Percentiles rank a stretch among this genome's conserved stretches.
These are phyloP conservation scores for Vishniacozyma victoriae DNA, from an alignment of 768 basidiomycete species.

Conservation along the genomic window DNA sequence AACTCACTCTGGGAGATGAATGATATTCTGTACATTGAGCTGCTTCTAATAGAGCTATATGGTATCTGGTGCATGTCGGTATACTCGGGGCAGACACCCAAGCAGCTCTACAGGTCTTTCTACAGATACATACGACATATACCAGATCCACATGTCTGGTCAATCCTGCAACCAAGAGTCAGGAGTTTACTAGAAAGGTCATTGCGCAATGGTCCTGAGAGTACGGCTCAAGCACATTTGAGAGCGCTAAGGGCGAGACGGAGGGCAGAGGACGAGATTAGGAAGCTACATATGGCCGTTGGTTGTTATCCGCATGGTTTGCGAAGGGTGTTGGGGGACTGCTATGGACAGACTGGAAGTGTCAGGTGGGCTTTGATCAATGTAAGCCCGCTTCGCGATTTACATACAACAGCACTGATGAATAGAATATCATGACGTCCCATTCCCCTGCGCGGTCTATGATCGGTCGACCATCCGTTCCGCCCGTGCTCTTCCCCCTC, in stretches of 20 bases:
- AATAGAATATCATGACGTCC: not conserved
- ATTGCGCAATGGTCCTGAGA: not conserved
- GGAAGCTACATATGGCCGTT: conserved; percentile 26
- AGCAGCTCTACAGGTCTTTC: conserved; percentile 25
- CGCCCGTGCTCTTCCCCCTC: conserved; percentile 19
- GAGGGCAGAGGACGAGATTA: too few species aligned
- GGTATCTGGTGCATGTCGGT: not conserved
- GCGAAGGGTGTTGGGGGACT: conserved; percentile 21
- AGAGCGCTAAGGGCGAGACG: too few species aligned
- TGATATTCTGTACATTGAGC: not conserved
- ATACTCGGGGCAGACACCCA: not conserved
- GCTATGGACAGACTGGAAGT: conserved; percentile 25
- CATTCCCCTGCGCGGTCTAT: not conserved
- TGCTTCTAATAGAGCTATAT: not conserved
- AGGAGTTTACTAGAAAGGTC: conserved; percentile 4
- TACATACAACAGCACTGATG: not conserved
- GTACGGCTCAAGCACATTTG: too few species aligned
- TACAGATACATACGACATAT: conserved; percentile 23
- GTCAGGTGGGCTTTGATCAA: conserved; percentile 15
- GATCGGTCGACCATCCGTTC: conserved; percentile 2
- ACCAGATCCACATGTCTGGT: conserved; percentile 37
- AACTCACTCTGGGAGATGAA: not conserved
- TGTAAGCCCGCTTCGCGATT: conserved; percentile 6
- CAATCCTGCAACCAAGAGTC: conserved; percentile 14
- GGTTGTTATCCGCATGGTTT: conserved; percentile 36